Evolutionary conservation across 108 stramenopile genomes (phyloP).

Genomic region (Skeletonema menzelii): DNA sequence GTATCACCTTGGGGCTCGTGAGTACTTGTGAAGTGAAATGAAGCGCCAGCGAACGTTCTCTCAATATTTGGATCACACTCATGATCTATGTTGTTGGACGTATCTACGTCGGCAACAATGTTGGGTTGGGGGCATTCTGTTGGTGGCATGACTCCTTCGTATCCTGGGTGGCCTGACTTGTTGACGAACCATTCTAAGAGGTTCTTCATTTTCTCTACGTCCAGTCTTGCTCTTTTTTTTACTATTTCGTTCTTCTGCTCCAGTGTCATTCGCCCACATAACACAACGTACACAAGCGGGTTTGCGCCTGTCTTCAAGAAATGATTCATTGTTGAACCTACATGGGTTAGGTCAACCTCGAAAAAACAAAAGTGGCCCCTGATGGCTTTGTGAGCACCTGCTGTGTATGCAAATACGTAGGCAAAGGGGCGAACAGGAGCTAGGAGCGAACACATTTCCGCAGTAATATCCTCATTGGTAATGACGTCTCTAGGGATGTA

Average conservation of each 20-base stretch:
- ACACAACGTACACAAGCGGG: not conserved
- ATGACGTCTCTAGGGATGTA: not conserved
- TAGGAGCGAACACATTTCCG: not conserved
- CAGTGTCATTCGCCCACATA: not conserved
- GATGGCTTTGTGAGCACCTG: not conserved
- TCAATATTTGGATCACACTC: slow-evolving; percentile 7
- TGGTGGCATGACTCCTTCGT: slow-evolving; percentile 2
- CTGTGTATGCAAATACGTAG: not conserved
- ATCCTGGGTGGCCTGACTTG: slow-evolving; percentile 26
- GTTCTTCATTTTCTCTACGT: not conserved
- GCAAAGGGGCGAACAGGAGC: not conserved
- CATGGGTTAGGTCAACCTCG: not conserved
- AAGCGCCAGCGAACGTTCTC: not conserved
- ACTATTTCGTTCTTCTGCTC: not conserved
- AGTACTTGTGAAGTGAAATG: slow-evolving; percentile 12
- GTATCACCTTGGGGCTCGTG: slow-evolving; percentile 12
- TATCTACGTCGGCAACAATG: slow-evolving; percentile 1
- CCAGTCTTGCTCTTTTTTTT: not conserved
- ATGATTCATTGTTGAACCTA: not conserved
- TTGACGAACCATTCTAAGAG: slow-evolving; percentile 21
- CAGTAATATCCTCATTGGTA: not conserved
- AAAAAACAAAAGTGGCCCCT: not conserved
- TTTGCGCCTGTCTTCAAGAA: not conserved
- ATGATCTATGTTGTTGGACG: slow-evolving; percentile 14
- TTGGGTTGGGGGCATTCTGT: slow-evolving; percentile 7